Evolutionary conservation across 2,329 filamentous ascomycete species (phyloP).

Genomic region (Spiromastix sp.): DNA sequence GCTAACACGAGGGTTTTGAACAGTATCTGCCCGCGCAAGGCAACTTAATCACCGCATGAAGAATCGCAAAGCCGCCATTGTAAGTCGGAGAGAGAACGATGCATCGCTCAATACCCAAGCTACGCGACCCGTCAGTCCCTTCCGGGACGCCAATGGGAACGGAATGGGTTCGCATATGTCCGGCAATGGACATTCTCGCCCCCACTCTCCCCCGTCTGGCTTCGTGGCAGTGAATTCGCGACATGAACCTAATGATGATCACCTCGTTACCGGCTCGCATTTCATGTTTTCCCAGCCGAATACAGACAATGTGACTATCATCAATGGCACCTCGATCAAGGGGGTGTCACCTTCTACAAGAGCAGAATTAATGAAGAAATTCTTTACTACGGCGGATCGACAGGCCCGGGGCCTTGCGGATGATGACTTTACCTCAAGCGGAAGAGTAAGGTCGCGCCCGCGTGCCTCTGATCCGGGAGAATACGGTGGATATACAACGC

Average conservation of each 20-base stretch:
- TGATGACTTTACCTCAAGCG: constrained; percentile 13
- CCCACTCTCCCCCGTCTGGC: constrained; percentile 39
- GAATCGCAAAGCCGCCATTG: constrained; percentile 62
- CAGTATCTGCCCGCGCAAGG: constrained; percentile 58
- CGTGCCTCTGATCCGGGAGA: constrained; percentile 27
- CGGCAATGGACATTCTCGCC: constrained; percentile 20
- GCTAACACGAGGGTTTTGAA: constrained; percentile 9
- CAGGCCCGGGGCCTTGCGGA: constrained; percentile 27
- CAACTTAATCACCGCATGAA: constrained; percentile 74
- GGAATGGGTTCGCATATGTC: constrained; percentile 17
- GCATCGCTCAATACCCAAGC: constrained; percentile 21
- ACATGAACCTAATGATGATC: constrained; percentile 30
- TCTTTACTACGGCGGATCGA: constrained; percentile 51
- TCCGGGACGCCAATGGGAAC: constrained; percentile 25
- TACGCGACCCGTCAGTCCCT: constrained; percentile 26
- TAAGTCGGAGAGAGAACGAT: constrained; percentile 48
- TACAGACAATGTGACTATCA: constrained; percentile 38
- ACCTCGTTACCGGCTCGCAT: constrained; percentile 20
- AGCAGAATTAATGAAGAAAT: constrained; percentile 52
- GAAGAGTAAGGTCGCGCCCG: constrained; percentile 22
- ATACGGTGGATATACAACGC: constrained; percentile 27
- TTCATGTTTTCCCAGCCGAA: constrained; percentile 33
- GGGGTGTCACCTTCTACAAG: constrained; percentile 47
- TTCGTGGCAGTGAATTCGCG: constrained; percentile 51
- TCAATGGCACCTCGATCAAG: constrained; percentile 39